Evolutionary conservation across 129 eudicot genomes (phyloP).

Genomic region (Artemisia annua): DNA sequence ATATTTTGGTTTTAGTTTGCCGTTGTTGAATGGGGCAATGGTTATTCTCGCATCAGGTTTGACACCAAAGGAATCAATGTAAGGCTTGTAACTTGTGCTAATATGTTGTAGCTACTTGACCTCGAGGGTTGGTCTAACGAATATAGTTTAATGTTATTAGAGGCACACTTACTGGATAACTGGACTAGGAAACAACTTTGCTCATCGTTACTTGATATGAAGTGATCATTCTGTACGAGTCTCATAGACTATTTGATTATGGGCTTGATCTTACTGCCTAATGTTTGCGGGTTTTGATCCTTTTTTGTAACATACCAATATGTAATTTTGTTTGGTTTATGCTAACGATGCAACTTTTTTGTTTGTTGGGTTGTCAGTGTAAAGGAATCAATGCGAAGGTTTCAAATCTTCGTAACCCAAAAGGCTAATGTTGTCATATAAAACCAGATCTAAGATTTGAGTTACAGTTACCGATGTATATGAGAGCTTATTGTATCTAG

Average conservation of each 20-base stretch:
- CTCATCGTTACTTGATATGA: too few species aligned
- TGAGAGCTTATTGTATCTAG: too few species aligned
- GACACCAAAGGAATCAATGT: conserved; percentile 12
- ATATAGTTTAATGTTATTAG: neutral
- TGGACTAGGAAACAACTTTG: too few species aligned
- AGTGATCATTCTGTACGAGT: too few species aligned
- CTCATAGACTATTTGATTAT: neutral
- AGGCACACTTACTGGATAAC: too few species aligned
- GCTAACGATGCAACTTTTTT: neutral
- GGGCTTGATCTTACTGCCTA: neutral
- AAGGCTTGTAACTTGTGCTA: neutral
- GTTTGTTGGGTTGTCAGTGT: neutral
- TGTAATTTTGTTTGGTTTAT: neutral
- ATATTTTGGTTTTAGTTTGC: conserved; percentile 52
- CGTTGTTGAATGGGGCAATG: conserved; percentile 40
- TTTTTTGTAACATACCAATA: neutral
- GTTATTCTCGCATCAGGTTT: conserved; percentile 44
- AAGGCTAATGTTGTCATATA: too few species aligned
- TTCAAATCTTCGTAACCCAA: neutral
- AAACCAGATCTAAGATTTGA: too few species aligned
- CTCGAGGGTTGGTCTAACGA: neutral
- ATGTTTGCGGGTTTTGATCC: neutral
- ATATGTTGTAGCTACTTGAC: neutral
- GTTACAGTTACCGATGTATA: too few species aligned
- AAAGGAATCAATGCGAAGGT: neutral